Base-by-base conservation (phyloP, 2,329 filamentous ascomycete species). In the Fusarium coffeatum region DNA sequence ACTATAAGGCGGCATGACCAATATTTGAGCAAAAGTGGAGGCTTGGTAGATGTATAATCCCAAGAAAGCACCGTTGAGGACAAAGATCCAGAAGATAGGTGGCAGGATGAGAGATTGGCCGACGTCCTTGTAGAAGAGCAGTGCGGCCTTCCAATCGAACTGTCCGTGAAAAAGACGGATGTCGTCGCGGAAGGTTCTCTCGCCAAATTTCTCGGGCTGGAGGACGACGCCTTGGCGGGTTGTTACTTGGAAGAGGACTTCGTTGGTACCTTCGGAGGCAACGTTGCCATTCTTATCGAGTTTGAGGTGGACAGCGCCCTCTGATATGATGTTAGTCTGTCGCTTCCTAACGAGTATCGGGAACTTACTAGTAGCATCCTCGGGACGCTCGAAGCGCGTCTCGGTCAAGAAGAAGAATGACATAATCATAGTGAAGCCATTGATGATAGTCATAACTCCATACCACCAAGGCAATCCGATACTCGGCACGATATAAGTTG, bases 341-440 rank as follows among this genome's bases (percentile, higher is more conserved):
- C 0, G 5, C 0, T 2, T 0, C 2, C 0, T 5, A 2, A 30
- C 0, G 28, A 13, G 5, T 0, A 11, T 5, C 0, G 3, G 8
- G 4, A 1, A 23, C 48, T n/a, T 43, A 48, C 60, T 58, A 4
- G 48, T 56, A 3, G 60, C 60, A 12, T 64, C 60, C 1, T 64
- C 58, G 1, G 60, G 60, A 16, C 60, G 58, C 12, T 63, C 42
- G 0, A 63, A 64, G 1, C 58, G 60, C 1, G 60, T 64, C 23
- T 64, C 60, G 0, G 37, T 22, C n/a, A 64, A 15, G 18, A 63
- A 57, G 2, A 64, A 49, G 1, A 64, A 23, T 0, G 60, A 64
- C 13, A 64, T 20, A 0, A 64, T 49, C 23, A 64, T 28, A 0
- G 58, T 64, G 4, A 22, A 48, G 0, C 60, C 60, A 0, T 64